These are phyloP conservation scores for Cladosporium sp. DNA, from an alignment of 2,329 filamentous ascomycete genomes.

Conservation along the genomic window DNA sequence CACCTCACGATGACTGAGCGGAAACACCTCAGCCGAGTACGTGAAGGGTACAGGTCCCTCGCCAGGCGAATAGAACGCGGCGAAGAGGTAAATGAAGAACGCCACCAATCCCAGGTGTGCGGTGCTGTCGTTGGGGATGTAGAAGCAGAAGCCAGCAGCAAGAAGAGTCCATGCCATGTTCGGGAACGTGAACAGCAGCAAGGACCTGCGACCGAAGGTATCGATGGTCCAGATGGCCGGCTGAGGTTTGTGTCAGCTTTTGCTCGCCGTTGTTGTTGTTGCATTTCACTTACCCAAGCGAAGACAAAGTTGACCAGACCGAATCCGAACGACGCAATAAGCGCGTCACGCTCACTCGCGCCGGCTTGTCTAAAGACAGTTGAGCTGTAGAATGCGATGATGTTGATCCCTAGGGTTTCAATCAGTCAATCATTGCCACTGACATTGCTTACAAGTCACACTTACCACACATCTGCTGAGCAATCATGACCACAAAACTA, in stretches of 20 bases:
- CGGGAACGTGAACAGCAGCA: constrained; percentile 41
- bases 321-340: constrained; percentile 40
- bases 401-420: constrained; percentile 4
- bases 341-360: constrained; percentile 31
- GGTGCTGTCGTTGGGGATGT: constrained; percentile 23
- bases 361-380: constrained; percentile 34
- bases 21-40: constrained; percentile 33
- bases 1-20: constrained; percentile 28
- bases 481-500: constrained; percentile 30
- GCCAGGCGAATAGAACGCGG: constrained; percentile 19
- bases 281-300: constrained; percentile 27
- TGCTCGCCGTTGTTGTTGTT: not conserved
- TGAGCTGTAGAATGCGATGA: constrained; percentile 21
- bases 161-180: constrained; percentile 46
- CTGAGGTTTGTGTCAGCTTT: not conserved
- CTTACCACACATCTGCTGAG: constrained; percentile 27
- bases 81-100: constrained; percentile 29
- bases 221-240: constrained; percentile 35
- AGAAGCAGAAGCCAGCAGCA: constrained; percentile 42
- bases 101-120: constrained; percentile 26
- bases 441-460: not conserved
- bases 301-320: constrained; percentile 45
- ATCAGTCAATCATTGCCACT: not conserved
- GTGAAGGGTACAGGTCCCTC: constrained; percentile 29
- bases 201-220: constrained; percentile 29